These are phyloP conservation scores for Nannochloropsis oceanica DNA, from an alignment of 108 stramenopile species.

Conservation along the genomic window DNA sequence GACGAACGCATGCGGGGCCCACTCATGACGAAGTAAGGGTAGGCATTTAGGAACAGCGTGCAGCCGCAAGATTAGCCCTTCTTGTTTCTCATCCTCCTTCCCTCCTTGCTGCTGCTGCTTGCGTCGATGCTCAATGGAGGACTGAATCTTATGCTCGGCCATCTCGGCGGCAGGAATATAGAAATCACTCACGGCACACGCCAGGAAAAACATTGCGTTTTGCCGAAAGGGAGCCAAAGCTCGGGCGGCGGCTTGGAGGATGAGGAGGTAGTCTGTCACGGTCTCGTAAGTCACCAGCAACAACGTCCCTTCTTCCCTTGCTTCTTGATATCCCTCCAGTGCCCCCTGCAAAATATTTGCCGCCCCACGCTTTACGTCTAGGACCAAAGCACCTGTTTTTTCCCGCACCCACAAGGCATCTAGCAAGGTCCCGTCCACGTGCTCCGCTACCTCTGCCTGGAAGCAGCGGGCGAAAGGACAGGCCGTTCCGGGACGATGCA, in stretches of 20 bases:
- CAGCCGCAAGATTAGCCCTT: constrained; percentile 48
- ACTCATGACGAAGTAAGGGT: constrained; percentile 46
- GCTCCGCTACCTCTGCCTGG: constrained; percentile 24
- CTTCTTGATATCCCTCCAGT: constrained; percentile 12
- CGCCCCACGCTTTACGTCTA: not conserved
- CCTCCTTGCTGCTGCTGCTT: not conserved
- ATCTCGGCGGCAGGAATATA: constrained; percentile 63
- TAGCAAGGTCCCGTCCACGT: constrained; percentile 25
- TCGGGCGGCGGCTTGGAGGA: not conserved
- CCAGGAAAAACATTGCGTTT: constrained; percentile 53
- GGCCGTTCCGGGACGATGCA: constrained; percentile 51
- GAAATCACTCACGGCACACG: constrained; percentile 93
- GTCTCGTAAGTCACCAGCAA: not conserved
- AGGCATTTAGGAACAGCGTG: constrained; percentile 79
- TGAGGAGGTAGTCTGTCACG: not conserved
- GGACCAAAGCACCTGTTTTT: not conserved
- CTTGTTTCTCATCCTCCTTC: constrained; percentile 10
- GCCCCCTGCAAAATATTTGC: constrained; percentile 9
- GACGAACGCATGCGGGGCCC: constrained; percentile 79
- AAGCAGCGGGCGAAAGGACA: constrained; percentile 59
- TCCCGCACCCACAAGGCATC: constrained; percentile 5
- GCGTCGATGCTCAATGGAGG: constrained; percentile 1
- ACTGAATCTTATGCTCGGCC: constrained; percentile 86
- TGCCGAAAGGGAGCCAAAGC: constrained; percentile 22
- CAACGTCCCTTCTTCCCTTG: not conserved